Evolutionary conservation across 257 asterid genomes (phyloP).

Genomic region (Fraxinus americana): DNA sequence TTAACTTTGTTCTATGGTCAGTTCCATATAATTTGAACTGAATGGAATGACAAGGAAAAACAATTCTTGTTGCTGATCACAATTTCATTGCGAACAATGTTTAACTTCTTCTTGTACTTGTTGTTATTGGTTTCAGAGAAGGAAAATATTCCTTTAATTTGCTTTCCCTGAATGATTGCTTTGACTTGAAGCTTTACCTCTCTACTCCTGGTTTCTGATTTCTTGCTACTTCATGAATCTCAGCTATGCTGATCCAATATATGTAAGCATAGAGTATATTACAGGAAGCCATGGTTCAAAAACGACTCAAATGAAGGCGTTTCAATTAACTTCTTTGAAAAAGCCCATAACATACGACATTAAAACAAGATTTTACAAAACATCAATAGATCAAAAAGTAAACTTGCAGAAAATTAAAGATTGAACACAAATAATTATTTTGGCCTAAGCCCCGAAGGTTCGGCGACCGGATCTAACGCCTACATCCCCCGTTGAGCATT

Average conservation of each 20-base stretch:
- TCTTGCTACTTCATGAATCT: slow-evolving; percentile 25
- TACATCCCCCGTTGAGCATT: no score
- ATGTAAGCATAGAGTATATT: slow-evolving; percentile 51
- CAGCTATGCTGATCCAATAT: slow-evolving; percentile 90
- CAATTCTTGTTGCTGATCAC: background rate
- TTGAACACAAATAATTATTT: no score
- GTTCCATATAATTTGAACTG: background rate
- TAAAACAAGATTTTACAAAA: no score
- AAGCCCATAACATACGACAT: no score
- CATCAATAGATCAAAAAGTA: no score
- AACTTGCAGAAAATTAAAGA: no score
- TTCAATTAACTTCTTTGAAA: slow-evolving; percentile 2
- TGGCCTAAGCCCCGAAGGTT: no score
- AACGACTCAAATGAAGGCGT: slow-evolving; percentile 31
- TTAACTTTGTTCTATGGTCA: slow-evolving; percentile 8
- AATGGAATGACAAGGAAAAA: background rate
- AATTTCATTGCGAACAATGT: background rate
- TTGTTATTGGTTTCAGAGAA: background rate
- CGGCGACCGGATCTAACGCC: no score
- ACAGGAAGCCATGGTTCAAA: slow-evolving; percentile 41
- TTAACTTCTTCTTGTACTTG: background rate
- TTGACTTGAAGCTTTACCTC: slow-evolving; percentile 13
- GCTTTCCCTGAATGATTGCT: slow-evolving; percentile 12
- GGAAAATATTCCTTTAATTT: slow-evolving; percentile 13
- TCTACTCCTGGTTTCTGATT: slow-evolving; percentile 10